Percentiles rank a stretch among this genome's conserved stretches.
Conservation (phyloP, 2,329 filamentous ascomycete genomes). For the Botrytis aclada region DNA sequence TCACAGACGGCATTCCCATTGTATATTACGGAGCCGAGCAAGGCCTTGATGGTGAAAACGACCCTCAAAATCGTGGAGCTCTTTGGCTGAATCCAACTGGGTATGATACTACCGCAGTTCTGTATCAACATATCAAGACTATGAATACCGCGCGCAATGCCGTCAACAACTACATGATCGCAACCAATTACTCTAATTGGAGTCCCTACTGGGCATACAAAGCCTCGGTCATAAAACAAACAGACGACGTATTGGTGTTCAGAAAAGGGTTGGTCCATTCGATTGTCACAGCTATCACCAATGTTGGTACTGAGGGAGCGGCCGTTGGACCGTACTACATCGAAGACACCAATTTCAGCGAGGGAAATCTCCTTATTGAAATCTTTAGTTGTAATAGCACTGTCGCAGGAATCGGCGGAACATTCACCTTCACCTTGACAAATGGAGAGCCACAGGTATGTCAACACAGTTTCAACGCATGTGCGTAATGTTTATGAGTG, state of each 20-base stretch:
- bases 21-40: constrained; percentile 53
- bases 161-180: constrained; percentile 15
- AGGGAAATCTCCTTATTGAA: constrained; percentile 23
- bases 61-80: constrained; percentile 45
- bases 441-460: constrained; percentile 16
- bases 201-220: constrained; percentile 26
- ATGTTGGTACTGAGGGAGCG: constrained; percentile 14
- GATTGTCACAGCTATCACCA: constrained; percentile 22
- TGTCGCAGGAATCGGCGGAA: not conserved
- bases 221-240: constrained; percentile 13
- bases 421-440: constrained; percentile 2
- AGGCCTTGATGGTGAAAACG: constrained; percentile 41
- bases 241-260: constrained; percentile 23
- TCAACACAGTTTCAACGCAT: not conserved
- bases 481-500: not conserved
- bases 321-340: constrained; percentile 22
- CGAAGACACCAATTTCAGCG: constrained; percentile 22
- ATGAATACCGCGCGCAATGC: constrained; percentile 46
- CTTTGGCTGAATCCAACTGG: constrained; percentile 41
- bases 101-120: constrained; percentile 39
- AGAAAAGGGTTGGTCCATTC: constrained; percentile 24
- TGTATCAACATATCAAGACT: constrained; percentile 41
- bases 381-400: constrained; percentile 14
- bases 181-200: constrained; percentile 22
- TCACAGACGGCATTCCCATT: constrained; percentile 50